Base-by-base conservation (phyloP, 306 rosid genomes). In the Vigna hirtella region DNA sequence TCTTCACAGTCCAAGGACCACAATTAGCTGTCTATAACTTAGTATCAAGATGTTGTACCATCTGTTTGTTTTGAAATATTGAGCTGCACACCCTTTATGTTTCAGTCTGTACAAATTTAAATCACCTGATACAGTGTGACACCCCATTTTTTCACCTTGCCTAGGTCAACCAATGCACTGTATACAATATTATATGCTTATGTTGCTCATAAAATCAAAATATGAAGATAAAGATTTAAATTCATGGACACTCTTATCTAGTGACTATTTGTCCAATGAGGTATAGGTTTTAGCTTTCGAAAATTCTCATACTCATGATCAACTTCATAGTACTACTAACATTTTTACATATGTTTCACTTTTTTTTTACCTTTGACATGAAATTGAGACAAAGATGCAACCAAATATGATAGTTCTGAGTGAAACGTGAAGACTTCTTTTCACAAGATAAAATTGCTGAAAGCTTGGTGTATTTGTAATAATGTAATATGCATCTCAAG, bases 1-100 rank as follows among this genome's bases (percentile, higher is more conserved):
- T 75, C 72, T 75, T 51, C 24, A 56, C 17, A 40, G 65, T 72
- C 4, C 52, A 63, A 62, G 79, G 79, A 75, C 79, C 79, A 75
- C 63, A 0, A 58, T 43, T 49, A 24, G 32, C 45, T 9, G 26
- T 59, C 47, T 74, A 15, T 58, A 42, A 73, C 10, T 36, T 38
- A 13, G n/a, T n/a, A 53, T 51, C 1, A 42, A 45, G 26, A 6
- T 30, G 11, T 28, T 48, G 61, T 28, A 71, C 16, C 71, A 74
- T 74, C 32, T 75, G 52, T 18, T n/a, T 48, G 63, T 18, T 8
- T 74, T 30, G 51, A 62, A 30, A 75, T 62, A 49, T 17, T 62
- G 61, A 74, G 56, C 32, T 11, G 32, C 69, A 45, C 17, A 58
- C 58, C 15, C 67, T 26, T 42, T 4, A 57, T 73, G 42, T 40